phyloP scores from a whole-genome alignment of 176 grass and related monocot genomes.

The Triticum timopheevii region DNA sequence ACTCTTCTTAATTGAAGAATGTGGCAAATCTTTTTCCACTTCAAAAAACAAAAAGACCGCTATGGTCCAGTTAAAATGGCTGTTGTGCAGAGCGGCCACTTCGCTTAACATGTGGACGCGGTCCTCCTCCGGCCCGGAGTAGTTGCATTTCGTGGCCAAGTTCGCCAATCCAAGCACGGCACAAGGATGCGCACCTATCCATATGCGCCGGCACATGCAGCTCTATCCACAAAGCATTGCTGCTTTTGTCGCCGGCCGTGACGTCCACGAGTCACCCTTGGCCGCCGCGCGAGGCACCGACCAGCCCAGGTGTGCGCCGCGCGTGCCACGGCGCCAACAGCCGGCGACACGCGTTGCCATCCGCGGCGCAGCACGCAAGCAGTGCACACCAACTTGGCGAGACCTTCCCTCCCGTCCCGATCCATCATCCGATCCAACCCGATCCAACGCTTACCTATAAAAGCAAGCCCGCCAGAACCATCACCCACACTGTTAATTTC shows the following conservation, averaged over 20 bases:
- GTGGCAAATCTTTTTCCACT: too few species aligned
- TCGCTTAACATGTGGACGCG: too few species aligned
- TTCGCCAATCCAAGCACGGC: too few species aligned
- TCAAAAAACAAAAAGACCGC: too few species aligned
- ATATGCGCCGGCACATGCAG: neutral
- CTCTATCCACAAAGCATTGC: neutral
- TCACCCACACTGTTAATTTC: neutral
- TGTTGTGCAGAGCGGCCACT: too few species aligned
- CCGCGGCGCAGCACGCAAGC: neutral
- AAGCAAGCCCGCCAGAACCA: neutral
- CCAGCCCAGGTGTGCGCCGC: neutral
- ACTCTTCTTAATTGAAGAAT: too few species aligned
- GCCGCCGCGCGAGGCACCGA: conserved; percentile 6
- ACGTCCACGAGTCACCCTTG: neutral
- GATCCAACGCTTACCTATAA: neutral
- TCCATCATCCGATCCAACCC: neutral
- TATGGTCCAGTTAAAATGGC: too few species aligned
- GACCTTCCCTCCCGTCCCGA: neutral
- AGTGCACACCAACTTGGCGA: neutral
- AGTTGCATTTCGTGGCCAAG: too few species aligned
- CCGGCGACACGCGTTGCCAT: neutral
- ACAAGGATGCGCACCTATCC: too few species aligned
- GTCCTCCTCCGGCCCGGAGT: too few species aligned
- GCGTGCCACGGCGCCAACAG: neutral
- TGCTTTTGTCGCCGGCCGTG: neutral